Evolutionary conservation across 139 green algal species (phyloP), one percentile per base, ranked within the genome.

Genomic region (Yamagishiella unicocca): DNA sequence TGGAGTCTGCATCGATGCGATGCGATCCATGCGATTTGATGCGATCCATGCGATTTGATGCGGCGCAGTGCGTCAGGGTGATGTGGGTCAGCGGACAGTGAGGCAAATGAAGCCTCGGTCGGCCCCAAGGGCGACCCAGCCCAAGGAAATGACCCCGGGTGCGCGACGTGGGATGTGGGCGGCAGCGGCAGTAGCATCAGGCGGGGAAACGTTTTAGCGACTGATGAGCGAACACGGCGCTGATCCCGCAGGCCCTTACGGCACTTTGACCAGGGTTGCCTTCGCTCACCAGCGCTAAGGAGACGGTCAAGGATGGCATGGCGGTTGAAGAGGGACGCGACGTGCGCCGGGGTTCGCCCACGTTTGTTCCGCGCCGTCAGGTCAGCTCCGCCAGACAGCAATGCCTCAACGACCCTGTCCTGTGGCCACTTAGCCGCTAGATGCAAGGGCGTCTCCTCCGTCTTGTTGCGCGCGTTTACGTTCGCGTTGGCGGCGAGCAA

Each of bases 401-500:
- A 76, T n/a, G 80, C 68, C 46, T 91, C 83, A 3, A 85, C 83
- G 2, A 85, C 88, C 17, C 83, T 50, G 54, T 91, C 88, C 62
- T 91, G 83, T 2, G 88, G 88, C 88, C 88, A 91, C 33, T 91
- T 91, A 7, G 88, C 83, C 1, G 88, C 88, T 33, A 91, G 50
- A 42, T 91, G 88, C 62, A 91, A 54, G 0, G 88, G 66, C 0
- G 88, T 91, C 68, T 91, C 88, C 24, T 61, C 33, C 0, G 9
- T 21, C 62, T 78, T 82, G 73, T 89, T 89, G 55, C 74, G 71
- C 10, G 84, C 84, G 58, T 89, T 74, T 24, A 89, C 73, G 62
- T 89, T 45, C 27, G 72, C 73, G 21, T 58, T 71, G 72, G 73
- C 55, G 40, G 61, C 62, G 25, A 89, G 35, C 40, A 89, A 61